Conservation (phyloP, 805 yeast species). For the Barnettozyma botsteinii region DNA sequence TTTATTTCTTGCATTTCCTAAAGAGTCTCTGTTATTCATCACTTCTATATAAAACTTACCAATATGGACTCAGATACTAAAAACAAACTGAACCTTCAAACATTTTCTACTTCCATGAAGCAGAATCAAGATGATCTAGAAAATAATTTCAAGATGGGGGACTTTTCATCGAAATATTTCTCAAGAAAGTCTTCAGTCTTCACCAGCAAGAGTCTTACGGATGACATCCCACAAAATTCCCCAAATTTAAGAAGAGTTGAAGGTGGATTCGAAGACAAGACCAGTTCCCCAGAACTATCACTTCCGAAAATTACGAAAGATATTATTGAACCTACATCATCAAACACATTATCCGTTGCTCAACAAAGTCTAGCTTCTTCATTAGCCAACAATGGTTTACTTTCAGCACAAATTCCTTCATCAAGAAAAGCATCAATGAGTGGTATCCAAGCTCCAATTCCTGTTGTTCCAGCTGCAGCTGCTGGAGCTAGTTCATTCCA, state of each 20-base stretch:
- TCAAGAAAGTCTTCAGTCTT: slow-evolving; percentile 16
- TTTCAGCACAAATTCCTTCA: background rate
- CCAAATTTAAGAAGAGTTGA: slow-evolving; percentile 18
- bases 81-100: background rate
- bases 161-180: slow-evolving; percentile 26
- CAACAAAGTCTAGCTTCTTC: slow-evolving; percentile 6
- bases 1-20: too few species aligned
- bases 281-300: background rate
- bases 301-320: background rate
- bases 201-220: slow-evolving; percentile 3
- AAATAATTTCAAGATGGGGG: slow-evolving; percentile 24
- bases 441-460: slow-evolving; percentile 4
- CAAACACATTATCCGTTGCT: slow-evolving; percentile 1
- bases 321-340: background rate
- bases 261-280: slow-evolving; percentile 23
- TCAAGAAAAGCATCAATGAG: slow-evolving; percentile 5
- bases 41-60: too few species aligned
- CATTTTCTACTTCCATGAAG: slow-evolving; percentile 9
- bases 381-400: background rate
- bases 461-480: background rate
- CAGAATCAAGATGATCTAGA: slow-evolving; percentile 10
- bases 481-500: slow-evolving; percentile 7
- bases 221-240: slow-evolving; percentile 11
- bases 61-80: background rate
- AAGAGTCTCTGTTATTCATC: too few species aligned